Conservation (phyloP, 176 grass and related monocot species). For the Alopecurus myosuroides region DNA sequence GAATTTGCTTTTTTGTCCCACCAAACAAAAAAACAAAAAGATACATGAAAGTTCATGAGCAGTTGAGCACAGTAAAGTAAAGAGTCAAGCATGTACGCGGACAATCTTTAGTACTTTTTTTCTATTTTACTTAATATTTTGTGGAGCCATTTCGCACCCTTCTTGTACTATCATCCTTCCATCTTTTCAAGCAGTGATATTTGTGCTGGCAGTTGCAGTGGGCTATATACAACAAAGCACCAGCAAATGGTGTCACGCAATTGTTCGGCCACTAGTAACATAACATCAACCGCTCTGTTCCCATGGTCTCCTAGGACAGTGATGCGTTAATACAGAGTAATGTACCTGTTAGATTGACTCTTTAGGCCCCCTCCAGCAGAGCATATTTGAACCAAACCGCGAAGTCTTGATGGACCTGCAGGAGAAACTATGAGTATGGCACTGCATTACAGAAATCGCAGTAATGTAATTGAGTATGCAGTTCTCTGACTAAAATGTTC, state of each 20-base stretch:
- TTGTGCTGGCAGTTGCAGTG: not conserved
- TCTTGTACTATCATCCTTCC: not conserved
- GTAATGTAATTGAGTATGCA: not conserved
- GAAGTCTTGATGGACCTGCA: conserved; percentile 61
- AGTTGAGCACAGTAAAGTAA: no score
- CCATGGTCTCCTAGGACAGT: not conserved
- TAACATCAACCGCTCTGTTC: not conserved
- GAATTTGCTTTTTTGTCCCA: not conserved
- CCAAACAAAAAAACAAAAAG: no score
- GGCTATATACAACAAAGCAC: not conserved
- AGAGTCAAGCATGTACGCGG: not conserved
- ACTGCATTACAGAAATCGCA: not conserved
- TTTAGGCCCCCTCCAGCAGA: conserved; percentile 75
- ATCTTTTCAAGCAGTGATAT: not conserved
- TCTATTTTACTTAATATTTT: not conserved
- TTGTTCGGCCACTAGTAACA: not conserved
- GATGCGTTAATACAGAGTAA: not conserved
- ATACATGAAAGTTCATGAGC: not conserved
- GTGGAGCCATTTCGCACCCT: not conserved
- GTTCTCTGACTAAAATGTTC: not conserved
- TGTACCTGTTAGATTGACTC: conserved; percentile 54
- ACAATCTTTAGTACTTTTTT: not conserved
- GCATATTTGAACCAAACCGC: conserved; percentile 45
- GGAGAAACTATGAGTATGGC: conserved; percentile 9
- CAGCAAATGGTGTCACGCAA: not conserved